Evolutionary conservation across 2,329 filamentous ascomycete species (phyloP), one percentile per base, ranked within the genome.

Genomic region (Pseudogymnoascus sp.): DNA sequence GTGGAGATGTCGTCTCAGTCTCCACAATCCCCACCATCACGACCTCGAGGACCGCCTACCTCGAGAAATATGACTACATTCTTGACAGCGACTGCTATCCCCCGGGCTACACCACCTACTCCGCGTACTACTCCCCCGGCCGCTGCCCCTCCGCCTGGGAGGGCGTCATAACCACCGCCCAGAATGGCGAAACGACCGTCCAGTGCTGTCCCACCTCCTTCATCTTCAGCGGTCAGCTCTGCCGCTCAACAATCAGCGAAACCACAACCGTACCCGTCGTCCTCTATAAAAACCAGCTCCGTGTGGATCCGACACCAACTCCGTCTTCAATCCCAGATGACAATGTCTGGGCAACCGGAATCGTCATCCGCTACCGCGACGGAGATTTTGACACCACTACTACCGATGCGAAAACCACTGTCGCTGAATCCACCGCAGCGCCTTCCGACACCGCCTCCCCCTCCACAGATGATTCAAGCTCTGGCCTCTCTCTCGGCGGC

Each of bases 401-500:
- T 14, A 50, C 58, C 25, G 14, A 28, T 2, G n/a, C 30, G 7
- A 50, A 28, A 18, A 7, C 30, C n/a, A 16, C 37, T 28, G 9
- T 11, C 22, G 33, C 12, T 58, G 14, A 30, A 18, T 22, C 20
- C 25, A 36, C 12, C 14, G 58, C n/a, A 47, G 12, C 30, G 58
- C 63, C 25, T 8, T 30, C 43, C 8, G 8, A 39, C n/a, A 58
- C 25, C 43, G 6, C 64, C 7, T 59, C 47, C 3, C 6, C 60
- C 6, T 16, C 57, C 4, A 33, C 58, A 60, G 36, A 35, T 20
- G 38, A 58, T 35, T 63, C 67, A 8, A 6, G 18, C 8, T 50
- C 43, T 1, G 58, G 58, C 16, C 61, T 70, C 0, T 67, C 67
- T 2, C 67, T 66, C 1, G 70, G 67, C 6, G 70, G 65, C 30